Conservation (phyloP, 2,329 filamentous ascomycete genomes). For the Phyllosticta citrichinensis region DNA sequence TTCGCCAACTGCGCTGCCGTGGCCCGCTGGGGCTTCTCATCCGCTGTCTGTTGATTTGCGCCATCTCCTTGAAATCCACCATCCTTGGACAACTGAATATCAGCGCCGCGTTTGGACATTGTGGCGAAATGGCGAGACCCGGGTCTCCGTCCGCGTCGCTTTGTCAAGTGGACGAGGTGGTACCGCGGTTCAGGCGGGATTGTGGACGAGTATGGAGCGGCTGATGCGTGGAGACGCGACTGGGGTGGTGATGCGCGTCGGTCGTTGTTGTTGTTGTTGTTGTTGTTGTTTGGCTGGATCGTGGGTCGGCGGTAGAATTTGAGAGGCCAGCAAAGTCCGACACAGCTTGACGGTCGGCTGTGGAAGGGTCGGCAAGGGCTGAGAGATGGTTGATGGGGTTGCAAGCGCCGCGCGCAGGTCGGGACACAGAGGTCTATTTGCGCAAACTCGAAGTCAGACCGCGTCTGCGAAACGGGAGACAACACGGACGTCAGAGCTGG, state of each 20-base stretch:
- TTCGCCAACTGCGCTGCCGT: constrained; percentile 45
- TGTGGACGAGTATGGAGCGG: background rate
- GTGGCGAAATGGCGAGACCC: constrained; percentile 1
- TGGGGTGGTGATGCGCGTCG: constrained; percentile 1
- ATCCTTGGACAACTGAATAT: constrained; percentile 28
- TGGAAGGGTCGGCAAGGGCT: background rate
- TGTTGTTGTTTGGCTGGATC: background rate
- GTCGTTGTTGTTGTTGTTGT: constrained; percentile 6
- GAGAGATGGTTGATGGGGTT: background rate
- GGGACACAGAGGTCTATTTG: background rate
- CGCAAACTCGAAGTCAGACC: background rate
- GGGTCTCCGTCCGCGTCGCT: background rate
- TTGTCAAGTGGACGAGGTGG: background rate
- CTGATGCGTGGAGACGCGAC: background rate
- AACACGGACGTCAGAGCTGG: background rate
- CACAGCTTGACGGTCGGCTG: background rate
- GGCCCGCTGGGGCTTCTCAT: constrained; percentile 39
- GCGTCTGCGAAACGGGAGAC: background rate
- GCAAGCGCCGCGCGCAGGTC: background rate
- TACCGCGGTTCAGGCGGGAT: background rate
- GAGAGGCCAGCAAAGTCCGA: background rate
- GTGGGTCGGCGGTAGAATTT: background rate
- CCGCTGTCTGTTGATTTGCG: constrained; percentile 28
- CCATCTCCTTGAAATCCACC: constrained; percentile 15
- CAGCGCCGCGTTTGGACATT: constrained; percentile 32